These are phyloP conservation scores for Diplodia sapinea DNA, from an alignment of 2,329 filamentous ascomycete species.

Conservation along the genomic window DNA sequence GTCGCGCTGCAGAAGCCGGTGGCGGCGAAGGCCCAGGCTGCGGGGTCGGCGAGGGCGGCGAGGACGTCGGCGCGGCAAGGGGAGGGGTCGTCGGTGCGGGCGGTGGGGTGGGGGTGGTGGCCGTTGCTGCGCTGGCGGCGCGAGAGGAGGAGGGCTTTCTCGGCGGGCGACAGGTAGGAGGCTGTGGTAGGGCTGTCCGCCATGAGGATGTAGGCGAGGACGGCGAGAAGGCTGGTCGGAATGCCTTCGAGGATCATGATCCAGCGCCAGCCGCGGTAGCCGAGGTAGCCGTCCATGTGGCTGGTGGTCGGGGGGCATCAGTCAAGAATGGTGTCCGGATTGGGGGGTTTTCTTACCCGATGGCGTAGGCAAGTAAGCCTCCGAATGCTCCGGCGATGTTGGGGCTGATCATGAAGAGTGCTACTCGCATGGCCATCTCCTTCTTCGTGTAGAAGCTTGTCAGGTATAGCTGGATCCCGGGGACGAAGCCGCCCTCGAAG, in stretches of 20 bases:
- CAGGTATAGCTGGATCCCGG: constrained; percentile 71
- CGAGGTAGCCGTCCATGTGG: constrained; percentile 70
- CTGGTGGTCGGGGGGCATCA: constrained; percentile 56
- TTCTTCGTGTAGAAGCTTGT: constrained; percentile 75
- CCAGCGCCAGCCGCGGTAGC: constrained; percentile 73
- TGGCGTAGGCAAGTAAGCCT: constrained; percentile 72
- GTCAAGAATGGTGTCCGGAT: background rate
- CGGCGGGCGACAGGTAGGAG: constrained; percentile 63
- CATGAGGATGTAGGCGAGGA: constrained; percentile 63
- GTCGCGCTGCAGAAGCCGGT: constrained; percentile 76
- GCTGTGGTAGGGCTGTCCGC: constrained; percentile 71
- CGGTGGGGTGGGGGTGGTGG: constrained; percentile 46
- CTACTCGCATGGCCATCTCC: constrained; percentile 71
- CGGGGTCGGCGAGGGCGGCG: no score
- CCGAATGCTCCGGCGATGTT: constrained; percentile 73
- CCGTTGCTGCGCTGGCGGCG: constrained; percentile 62
- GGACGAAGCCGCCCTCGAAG: constrained; percentile 73
- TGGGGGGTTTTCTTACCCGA: background rate
- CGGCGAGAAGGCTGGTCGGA: constrained; percentile 60
- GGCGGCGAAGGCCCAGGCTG: constrained; percentile 69
- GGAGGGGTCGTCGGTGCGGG: no score
- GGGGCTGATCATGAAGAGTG: constrained; percentile 73
- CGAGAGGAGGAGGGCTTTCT: constrained; percentile 63
- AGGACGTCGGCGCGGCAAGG: no score
- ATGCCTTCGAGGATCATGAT: constrained; percentile 70